A percentile compares a stretch with the other conserved stretches of the same genome.
Conservation (phyloP, 192 early-diverging fungal species). For the Rhizophlyctis rosea region DNA sequence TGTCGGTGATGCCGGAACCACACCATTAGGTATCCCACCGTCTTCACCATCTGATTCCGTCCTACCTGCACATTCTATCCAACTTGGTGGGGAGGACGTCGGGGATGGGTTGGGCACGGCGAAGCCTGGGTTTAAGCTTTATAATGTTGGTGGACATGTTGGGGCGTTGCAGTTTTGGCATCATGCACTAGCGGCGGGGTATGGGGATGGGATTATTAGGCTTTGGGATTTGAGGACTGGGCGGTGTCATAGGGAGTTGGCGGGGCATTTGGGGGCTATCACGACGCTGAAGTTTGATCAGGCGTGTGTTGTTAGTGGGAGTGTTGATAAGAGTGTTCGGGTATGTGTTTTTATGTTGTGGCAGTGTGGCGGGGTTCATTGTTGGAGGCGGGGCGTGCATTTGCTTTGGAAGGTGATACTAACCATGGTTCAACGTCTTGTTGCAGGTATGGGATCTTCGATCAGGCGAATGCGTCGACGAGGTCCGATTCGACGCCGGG, state of each 20-base stretch:
- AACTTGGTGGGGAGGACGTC: background rate
- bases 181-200: conserved; percentile 41
- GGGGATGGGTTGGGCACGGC: background rate
- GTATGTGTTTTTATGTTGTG: conserved; percentile 6
- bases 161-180: conserved; percentile 40
- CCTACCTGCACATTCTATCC: background rate
- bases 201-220: conserved; percentile 43
- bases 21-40: background rate
- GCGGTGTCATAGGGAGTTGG: conserved; percentile 35
- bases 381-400: too few relatives aligned
- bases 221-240: conserved; percentile 41
- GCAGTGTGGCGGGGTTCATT: too few relatives aligned
- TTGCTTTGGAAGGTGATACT: too few relatives aligned
- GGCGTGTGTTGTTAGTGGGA: conserved; percentile 24
- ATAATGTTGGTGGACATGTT: conserved; percentile 27
- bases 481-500: conserved; percentile 21
- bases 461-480: conserved; percentile 27
- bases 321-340: conserved; percentile 39
- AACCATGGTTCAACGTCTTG: background rate
- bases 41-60: background rate
- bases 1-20: conserved; percentile 28
- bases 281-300: conserved; percentile 38
- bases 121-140: conserved; percentile 19
- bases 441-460: conserved; percentile 43
- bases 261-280: conserved; percentile 27